Percentiles rank a stretch among this genome's conserved stretches.
These are phyloP conservation scores for Cryptococcus sp. DNA, from an alignment of 1,284 basidiomycete genomes.

Conservation along the genomic window DNA sequence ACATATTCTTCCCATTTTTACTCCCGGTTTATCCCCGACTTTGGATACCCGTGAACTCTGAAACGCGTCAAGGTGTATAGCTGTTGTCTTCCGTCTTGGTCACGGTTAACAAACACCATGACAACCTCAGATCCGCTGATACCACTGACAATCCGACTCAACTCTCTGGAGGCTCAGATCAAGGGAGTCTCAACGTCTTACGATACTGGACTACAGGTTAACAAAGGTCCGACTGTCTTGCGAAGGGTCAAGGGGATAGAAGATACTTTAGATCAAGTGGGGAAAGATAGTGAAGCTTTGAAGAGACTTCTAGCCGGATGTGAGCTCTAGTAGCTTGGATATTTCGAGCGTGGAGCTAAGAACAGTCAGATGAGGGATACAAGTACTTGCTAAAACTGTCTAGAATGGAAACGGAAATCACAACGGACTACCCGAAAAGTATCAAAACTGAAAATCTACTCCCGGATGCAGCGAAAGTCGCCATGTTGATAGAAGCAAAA, in stretches of 20 bases:
- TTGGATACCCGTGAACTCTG: no score
- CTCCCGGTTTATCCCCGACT: no score
- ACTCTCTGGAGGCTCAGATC: conserved; percentile 34
- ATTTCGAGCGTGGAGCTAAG: background rate
- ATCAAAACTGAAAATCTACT: conserved; percentile 20
- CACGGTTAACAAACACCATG: background rate
- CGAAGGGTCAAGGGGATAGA: conserved; percentile 17
- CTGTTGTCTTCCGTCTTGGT: background rate
- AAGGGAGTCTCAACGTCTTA: conserved; percentile 19
- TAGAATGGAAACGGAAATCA: background rate
- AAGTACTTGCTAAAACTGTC: conserved; percentile 15
- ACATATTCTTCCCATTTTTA: no score
- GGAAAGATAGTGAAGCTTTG: conserved; percentile 24
- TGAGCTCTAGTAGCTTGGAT: conserved; percentile 9
- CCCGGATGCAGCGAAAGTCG: conserved; percentile 22
- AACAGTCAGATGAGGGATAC: conserved; percentile 1
- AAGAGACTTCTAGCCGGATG: conserved; percentile 33
- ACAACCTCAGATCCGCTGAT: conserved; percentile 5
- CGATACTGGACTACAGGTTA: background rate
- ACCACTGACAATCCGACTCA: conserved; percentile 35
- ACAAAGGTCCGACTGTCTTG: background rate
- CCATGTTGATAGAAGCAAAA: conserved; percentile 34
- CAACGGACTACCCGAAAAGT: background rate
- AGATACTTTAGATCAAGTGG: conserved; percentile 21
- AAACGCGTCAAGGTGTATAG: no score